Conservation (phyloP, 1,139 yeast genomes). For the Hemisphaericaspora subhashii region DNA sequence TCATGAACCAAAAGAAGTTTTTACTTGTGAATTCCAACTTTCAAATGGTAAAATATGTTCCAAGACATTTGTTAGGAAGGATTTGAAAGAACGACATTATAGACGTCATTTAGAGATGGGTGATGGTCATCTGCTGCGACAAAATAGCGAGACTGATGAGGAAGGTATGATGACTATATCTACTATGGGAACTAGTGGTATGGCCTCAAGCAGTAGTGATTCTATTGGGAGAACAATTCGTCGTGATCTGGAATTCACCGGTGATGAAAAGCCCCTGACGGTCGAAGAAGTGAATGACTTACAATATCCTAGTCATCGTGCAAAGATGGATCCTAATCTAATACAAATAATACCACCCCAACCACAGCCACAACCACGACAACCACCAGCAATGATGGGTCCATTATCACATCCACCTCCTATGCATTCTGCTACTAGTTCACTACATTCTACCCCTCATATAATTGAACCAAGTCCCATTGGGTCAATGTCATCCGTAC, state of each 20-base stretch:
- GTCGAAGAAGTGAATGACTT: no score
- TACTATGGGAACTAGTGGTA: not conserved
- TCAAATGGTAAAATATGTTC: conserved; percentile 36
- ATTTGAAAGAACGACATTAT: conserved; percentile 40
- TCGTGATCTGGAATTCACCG: no score
- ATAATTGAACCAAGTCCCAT: conserved; percentile 1
- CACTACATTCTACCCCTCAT: conserved; percentile 1
- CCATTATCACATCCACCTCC: not conserved
- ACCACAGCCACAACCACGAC: conserved; percentile 2
- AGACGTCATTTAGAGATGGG: conserved; percentile 29
- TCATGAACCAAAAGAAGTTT: conserved; percentile 34
- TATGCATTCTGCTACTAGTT: not conserved
- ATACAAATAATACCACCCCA: not conserved
- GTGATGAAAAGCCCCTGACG: no score
- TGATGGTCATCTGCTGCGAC: not conserved
- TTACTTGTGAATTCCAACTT: conserved; percentile 32
- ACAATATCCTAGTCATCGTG: not conserved
- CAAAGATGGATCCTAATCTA: not conserved
- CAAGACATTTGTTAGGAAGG: conserved; percentile 40
- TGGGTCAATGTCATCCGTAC: not conserved
- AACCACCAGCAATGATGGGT: not conserved
- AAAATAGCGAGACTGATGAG: not conserved
- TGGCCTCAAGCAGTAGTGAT: not conserved
- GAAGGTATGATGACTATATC: not conserved
- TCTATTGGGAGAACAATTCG: not conserved